Conservation (phyloP, 1,284 basidiomycete species). For the Anthracocystis walkeri region DNA sequence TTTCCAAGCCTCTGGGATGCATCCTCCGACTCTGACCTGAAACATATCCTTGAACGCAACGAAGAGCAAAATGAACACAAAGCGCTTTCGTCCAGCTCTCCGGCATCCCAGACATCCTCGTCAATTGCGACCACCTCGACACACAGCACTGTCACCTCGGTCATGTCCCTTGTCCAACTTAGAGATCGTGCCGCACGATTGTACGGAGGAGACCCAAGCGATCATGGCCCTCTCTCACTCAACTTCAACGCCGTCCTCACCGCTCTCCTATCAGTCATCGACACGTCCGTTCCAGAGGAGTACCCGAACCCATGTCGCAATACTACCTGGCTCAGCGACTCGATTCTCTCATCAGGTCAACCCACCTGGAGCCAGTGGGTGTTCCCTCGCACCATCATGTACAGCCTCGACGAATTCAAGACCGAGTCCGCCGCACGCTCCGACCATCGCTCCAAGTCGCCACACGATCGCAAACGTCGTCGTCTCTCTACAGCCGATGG, state of each 20-base stretch:
- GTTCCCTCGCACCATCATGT: slow-evolving; percentile 38
- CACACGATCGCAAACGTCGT: slow-evolving; percentile 30
- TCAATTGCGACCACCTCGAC: not conserved
- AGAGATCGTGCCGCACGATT: slow-evolving; percentile 40
- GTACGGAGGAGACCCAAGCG: slow-evolving; percentile 19
- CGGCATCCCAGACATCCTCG: slow-evolving; percentile 5
- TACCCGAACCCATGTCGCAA: slow-evolving; percentile 18
- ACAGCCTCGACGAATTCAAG: slow-evolving; percentile 32
- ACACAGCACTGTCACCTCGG: not conserved
- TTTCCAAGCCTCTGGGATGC: slow-evolving; percentile 21
- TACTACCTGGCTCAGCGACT: slow-evolving; percentile 34
- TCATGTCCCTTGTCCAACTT: slow-evolving; percentile 45
- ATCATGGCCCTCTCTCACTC: slow-evolving; percentile 20
- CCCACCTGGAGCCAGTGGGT: slow-evolving; percentile 42
- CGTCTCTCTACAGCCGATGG: slow-evolving; percentile 18
- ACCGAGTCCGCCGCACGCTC: slow-evolving; percentile 1
- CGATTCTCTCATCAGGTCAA: slow-evolving; percentile 26
- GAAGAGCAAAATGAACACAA: not conserved
- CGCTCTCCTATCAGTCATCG: slow-evolving; percentile 37
- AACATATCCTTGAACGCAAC: not conserved
- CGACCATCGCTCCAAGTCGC: slow-evolving; percentile 1
- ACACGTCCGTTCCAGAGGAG: slow-evolving; percentile 24
- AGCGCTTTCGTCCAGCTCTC: slow-evolving; percentile 8
- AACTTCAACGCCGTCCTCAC: slow-evolving; percentile 41
- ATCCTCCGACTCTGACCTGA: not conserved